Evolutionary conservation across 2,329 filamentous ascomycete genomes (phyloP), one percentile per base, ranked within the genome.

Genomic region (Venturia nashicola): DNA sequence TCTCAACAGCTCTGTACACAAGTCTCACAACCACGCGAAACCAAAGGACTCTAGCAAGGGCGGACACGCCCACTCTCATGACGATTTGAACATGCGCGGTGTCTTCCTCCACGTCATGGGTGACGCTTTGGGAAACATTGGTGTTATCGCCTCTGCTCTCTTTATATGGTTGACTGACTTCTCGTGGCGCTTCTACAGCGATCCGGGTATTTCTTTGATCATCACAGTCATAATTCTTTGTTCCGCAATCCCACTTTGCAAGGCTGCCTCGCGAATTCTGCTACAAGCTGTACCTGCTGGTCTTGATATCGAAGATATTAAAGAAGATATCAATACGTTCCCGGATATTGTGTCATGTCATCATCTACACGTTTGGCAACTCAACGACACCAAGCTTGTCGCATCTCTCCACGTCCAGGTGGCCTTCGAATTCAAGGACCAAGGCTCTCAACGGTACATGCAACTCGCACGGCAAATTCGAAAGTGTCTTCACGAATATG

Each of bases 361-460:
- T 76, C 93, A 99, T 74, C 82, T 99, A 27, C 94, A 99, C 73
- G 91, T 99, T 67, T 99, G 94, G 94, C 93, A 97, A 75, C 83
- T 99, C 42, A 96, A 89, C 18, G 93, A 97, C 72, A 94, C 91
- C 62, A 96, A 97, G 78, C 81, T 96, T 42, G 88, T 99, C 44
- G 93, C 94, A 14, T 94, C 89, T 12, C 84, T 99, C 76, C 94
- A 99, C 72, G 87, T 99, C 55, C 91, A 96, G 74, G 88, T 99
- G 27, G 86, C 87, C 59, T 96, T 96, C 73, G 89, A 92, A 69
- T 91, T 96, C 74, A 87, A 91, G 72, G 89, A 89, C 60, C 85
- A 91, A 69, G 88, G 88, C 51, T 84, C 82, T 0, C 82, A 83
- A 63, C 86, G 87, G 70, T 99, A 97, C 77, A 99, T 99, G 93